phyloP scores from a whole-genome alignment of 768 basidiomycete species.

The Boletus sp. region DNA sequence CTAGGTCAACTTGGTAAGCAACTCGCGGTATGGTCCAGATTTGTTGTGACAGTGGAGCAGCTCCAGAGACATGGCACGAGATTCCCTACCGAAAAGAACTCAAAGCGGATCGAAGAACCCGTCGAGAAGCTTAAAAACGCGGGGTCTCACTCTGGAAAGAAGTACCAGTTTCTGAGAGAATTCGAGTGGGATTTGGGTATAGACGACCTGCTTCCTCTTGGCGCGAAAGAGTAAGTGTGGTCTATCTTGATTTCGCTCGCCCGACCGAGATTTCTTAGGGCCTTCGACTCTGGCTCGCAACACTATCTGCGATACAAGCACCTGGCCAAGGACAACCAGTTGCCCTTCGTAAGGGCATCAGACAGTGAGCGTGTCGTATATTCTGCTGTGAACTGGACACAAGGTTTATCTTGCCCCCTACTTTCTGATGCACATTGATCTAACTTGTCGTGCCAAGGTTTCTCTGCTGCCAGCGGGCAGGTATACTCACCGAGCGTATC shows the following conservation, averaged over 20 bases:
- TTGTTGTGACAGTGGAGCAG: conserved; percentile 35
- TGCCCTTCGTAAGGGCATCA: conserved; percentile 55
- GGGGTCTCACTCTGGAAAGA: conserved; percentile 39
- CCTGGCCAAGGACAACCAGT: conserved; percentile 40
- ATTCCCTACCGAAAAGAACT: conserved; percentile 58
- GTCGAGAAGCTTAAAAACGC: conserved; percentile 54
- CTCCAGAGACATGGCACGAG: conserved; percentile 80
- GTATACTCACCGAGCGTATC: conserved; percentile 46
- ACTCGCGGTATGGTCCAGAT: too few relatives aligned
- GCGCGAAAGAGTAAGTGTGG: conserved; percentile 55
- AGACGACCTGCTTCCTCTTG: conserved; percentile 62
- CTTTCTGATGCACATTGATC: not conserved
- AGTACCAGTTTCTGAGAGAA: conserved; percentile 53
- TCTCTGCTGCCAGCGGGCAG: conserved; percentile 49
- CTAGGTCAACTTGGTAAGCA: conserved; percentile 31
- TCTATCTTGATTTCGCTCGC: not conserved
- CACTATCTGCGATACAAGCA: conserved; percentile 53
- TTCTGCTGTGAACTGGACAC: conserved; percentile 68
- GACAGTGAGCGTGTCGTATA: conserved; percentile 56
- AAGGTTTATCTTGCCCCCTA: conserved; percentile 37
- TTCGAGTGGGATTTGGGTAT: conserved; percentile 58
- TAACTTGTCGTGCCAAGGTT: conserved; percentile 42
- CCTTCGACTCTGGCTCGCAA: conserved; percentile 49
- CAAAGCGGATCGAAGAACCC: conserved; percentile 41
- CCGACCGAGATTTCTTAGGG: conserved; percentile 29